Conservation (phyloP, 148 eudicot species). For the Euryodendron excelsum region DNA sequence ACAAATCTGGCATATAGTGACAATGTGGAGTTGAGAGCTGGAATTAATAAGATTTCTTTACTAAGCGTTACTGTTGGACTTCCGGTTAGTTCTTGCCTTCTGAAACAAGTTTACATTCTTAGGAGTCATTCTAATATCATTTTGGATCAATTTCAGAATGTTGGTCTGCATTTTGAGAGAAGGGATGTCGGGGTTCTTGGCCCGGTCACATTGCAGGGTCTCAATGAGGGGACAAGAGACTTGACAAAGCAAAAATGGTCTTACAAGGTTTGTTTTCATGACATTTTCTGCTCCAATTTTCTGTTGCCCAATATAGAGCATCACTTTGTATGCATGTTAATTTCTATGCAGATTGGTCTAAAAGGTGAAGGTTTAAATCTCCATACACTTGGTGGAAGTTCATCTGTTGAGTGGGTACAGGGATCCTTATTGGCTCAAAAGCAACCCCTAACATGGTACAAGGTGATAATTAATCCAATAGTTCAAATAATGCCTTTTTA, state of each 20-base stretch:
- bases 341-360: constrained; percentile 59
- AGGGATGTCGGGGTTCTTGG: constrained; percentile 87
- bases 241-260: constrained; percentile 77
- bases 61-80: constrained; percentile 84
- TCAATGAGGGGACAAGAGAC: constrained; percentile 63
- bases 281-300: not conserved
- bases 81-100: constrained; percentile 51
- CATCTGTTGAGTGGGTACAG: constrained; percentile 62
- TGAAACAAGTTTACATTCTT: not conserved
- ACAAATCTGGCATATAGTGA: constrained; percentile 63
- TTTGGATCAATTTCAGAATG: constrained; percentile 50
- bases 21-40: constrained; percentile 61
- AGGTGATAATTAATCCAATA: constrained; percentile 37
- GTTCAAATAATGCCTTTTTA: not conserved
- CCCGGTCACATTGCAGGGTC: constrained; percentile 66
- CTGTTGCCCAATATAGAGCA: too few species aligned
- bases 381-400: constrained; percentile 61
- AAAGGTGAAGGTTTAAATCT: constrained; percentile 64
- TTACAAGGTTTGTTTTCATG: constrained; percentile 61
- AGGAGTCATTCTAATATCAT: not conserved
- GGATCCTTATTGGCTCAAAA: constrained; percentile 46
- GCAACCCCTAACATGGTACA: constrained; percentile 73
- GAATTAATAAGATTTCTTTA: constrained; percentile 74
- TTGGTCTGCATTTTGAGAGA: constrained; percentile 71
- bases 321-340: too few species aligned